Percentiles rank a stretch among this genome's conserved stretches.
These are phyloP conservation scores for Beauveria scarabaeidicola DNA, from an alignment of 2,329 filamentous ascomycete species.

Conservation along the genomic window DNA sequence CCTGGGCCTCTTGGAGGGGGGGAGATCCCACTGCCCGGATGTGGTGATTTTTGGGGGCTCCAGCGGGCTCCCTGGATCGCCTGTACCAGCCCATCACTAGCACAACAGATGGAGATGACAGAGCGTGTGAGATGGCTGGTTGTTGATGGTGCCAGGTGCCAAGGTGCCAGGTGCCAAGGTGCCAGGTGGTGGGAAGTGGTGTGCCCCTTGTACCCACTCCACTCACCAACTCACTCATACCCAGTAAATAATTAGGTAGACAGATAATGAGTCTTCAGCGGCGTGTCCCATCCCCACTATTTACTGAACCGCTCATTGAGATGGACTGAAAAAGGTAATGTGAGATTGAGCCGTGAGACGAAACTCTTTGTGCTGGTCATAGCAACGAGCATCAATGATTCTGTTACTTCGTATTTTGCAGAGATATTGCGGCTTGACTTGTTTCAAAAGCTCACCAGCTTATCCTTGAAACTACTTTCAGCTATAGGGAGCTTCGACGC, in stretches of 20 bases:
- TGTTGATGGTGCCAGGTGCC: neutral
- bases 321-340: neutral
- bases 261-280: neutral
- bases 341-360: neutral
- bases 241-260: too few relatives aligned
- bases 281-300: neutral
- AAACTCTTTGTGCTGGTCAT: neutral
- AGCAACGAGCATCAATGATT: neutral
- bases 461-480: slow-evolving; percentile 2
- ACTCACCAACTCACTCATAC: neutral
- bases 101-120: slow-evolving; percentile 1
- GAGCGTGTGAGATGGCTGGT: neutral
- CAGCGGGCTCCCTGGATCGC: slow-evolving; percentile 1
- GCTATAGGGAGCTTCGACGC: neutral
- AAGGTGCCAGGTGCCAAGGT: neutral
- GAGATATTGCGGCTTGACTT: neutral
- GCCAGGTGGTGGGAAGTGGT: neutral
- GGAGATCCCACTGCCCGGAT: slow-evolving; percentile 1
- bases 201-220: neutral
- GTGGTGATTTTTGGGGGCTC: neutral
- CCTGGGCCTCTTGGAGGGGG: neutral
- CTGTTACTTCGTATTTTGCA: neutral
- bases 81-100: slow-evolving; percentile 2
- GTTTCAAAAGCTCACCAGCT: neutral
- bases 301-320: neutral